These are phyloP conservation scores for Astragalus membranaceus DNA, from an alignment of 306 rosid species.

Conservation along the genomic window DNA sequence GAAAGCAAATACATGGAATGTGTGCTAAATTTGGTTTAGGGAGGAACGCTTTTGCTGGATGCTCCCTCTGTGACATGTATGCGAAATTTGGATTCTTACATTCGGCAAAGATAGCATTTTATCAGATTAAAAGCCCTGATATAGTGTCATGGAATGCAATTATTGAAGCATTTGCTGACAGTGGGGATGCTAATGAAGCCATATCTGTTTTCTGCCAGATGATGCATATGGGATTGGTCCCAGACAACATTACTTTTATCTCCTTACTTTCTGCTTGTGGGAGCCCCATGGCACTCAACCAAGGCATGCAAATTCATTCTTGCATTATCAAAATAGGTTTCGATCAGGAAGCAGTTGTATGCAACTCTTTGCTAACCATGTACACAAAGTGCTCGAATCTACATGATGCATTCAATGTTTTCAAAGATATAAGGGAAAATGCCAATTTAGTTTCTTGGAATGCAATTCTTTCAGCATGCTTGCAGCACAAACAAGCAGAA, in stretches of 20 bases:
- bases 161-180: constrained; percentile 52
- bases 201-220: constrained; percentile 40
- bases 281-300: constrained; percentile 41
- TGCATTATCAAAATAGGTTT: constrained; percentile 40
- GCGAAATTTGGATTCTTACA: constrained; percentile 50
- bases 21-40: constrained; percentile 60
- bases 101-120: constrained; percentile 46
- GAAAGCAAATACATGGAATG: constrained; percentile 63
- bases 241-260: constrained; percentile 54
- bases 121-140: constrained; percentile 54
- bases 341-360: constrained; percentile 34
- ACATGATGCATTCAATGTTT: constrained; percentile 43
- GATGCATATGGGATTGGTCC: constrained; percentile 39
- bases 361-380: constrained; percentile 60
- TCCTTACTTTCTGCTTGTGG: constrained; percentile 55
- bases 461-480: constrained; percentile 58
- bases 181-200: constrained; percentile 44
- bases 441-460: constrained; percentile 72
- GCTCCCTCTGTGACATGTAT: constrained; percentile 81
- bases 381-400: constrained; percentile 63
- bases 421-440: constrained; percentile 28
- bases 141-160: constrained; percentile 76
- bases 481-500: constrained; percentile 51
- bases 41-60: constrained; percentile 55
- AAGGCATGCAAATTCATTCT: constrained; percentile 70